A percentile compares a stretch with the other conserved stretches of the same genome.
Conservation (phyloP, 352 stramenopile species). For the Globisporangium paddicum region DNA sequence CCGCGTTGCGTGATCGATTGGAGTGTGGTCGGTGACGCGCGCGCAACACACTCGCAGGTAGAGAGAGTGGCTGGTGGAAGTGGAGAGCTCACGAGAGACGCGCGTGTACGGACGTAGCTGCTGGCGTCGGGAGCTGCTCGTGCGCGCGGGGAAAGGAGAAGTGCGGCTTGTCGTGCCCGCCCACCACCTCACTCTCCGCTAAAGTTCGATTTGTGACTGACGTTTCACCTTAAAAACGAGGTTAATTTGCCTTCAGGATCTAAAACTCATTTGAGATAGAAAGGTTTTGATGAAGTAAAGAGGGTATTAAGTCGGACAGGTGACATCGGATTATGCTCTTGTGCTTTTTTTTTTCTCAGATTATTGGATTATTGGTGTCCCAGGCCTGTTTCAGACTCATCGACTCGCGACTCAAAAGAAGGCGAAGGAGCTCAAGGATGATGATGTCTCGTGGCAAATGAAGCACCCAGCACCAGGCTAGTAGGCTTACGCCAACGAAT, state of each 20-base stretch:
- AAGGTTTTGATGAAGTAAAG: background rate
- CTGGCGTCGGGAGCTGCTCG: background rate
- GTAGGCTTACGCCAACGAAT: too few relatives aligned
- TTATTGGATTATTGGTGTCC: too few relatives aligned
- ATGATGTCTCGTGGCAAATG: too few relatives aligned
- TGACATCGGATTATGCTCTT: background rate
- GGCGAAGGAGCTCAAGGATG: too few relatives aligned
- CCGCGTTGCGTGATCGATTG: too few relatives aligned
- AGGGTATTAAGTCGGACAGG: background rate
- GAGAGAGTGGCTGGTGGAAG: background rate
- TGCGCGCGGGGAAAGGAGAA: conserved; percentile 2
- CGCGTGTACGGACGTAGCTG: background rate
- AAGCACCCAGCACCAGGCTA: too few relatives aligned
- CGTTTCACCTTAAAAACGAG: background rate
- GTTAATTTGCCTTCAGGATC: too few relatives aligned
- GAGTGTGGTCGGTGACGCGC: background rate
- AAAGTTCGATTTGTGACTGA: background rate
- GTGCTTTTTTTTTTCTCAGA: too few relatives aligned
- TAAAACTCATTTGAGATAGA: background rate
- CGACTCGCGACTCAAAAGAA: too few relatives aligned
- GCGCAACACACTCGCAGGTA: background rate
- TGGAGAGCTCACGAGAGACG: background rate
- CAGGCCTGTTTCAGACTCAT: too few relatives aligned
- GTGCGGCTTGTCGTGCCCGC: background rate
- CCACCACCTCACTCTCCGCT: background rate